phyloP scores from a whole-genome alignment of 345 rosid genomes.

The Eutrema heterophyllum region DNA sequence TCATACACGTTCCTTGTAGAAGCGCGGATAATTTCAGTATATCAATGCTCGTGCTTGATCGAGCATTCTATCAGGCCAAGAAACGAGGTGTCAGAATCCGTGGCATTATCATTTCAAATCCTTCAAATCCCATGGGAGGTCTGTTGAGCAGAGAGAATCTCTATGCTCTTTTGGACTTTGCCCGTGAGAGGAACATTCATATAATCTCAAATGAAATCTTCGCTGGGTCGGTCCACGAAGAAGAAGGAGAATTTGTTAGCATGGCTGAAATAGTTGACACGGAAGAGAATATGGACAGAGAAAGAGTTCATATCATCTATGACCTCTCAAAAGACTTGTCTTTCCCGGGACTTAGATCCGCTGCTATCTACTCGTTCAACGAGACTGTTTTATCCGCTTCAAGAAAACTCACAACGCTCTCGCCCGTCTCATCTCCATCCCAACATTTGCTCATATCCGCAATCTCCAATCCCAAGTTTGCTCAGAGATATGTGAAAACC shows the following conservation, averaged over 20 bases:
- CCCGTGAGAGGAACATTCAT: constrained; percentile 84
- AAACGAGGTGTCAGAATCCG: constrained; percentile 80
- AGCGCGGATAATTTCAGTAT: constrained; percentile 71
- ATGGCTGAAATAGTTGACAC: constrained; percentile 60
- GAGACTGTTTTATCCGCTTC: constrained; percentile 57
- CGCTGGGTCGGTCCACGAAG: constrained; percentile 52
- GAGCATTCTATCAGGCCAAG: constrained; percentile 79
- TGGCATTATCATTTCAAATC: constrained; percentile 78
- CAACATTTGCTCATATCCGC: constrained; percentile 58
- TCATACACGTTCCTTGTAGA: constrained; percentile 83
- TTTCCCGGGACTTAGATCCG: constrained; percentile 56
- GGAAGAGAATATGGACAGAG: constrained; percentile 52
- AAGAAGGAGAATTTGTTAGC: constrained; percentile 57
- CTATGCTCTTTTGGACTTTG: constrained; percentile 73
- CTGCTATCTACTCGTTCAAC: constrained; percentile 65
- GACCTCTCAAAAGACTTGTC: constrained; percentile 70
- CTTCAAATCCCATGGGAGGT: constrained; percentile 70
- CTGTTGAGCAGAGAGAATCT: constrained; percentile 51
- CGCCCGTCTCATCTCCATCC: constrained; percentile 65
- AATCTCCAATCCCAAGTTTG: constrained; percentile 51
- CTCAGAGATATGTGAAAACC: constrained; percentile 39
- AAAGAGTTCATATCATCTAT: constrained; percentile 76
- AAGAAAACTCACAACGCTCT: constrained; percentile 60
- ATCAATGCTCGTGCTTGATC: constrained; percentile 71
- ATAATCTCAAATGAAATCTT: constrained; percentile 70